Base-by-base conservation (phyloP, 2,329 filamentous ascomycete species). In the Nakataea oryzae region DNA sequence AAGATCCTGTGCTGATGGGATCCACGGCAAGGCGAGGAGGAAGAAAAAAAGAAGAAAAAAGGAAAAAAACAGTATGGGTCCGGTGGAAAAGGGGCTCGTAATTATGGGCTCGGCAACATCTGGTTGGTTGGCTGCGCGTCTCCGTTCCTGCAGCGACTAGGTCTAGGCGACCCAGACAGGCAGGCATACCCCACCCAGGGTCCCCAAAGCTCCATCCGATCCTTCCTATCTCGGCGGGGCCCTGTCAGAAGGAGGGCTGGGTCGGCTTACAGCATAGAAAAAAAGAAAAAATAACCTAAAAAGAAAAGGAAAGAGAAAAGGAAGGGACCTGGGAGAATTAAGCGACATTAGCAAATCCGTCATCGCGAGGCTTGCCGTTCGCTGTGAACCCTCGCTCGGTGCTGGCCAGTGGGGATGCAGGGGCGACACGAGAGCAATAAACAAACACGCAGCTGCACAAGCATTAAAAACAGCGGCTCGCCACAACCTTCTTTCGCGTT, bases 301-400 rank as follows among this genome's bases (percentile, higher is more conserved):
- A n/a, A 11, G 12, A 28, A 56, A 56, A 56, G n/a, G 27, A 56
- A 28, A 56, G 13, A 28, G 26, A 28, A 6, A 5, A 14, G n/a
- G n/a, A 28, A 27, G n/a, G 54, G 13, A 21, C 28, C 55, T 63
- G 68, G 69, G 70, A 73, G 69, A 70, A 66, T 64, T 70, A 73
- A 72, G 68, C 71, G 70, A 73, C 64, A 72, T 71, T 71, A 68
- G 66, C 67, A 66, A 64, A 64, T 65, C 59, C 57, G 58, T 58
- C 57, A 59, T 59, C 26, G 27, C 59, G 17, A 50, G 41, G 17
- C 21, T 50, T 50, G 6, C 21, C 1, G 41, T n/a, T n/a, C 21
- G 41, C 17, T 50, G 6, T n/a, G 21, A 21, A 50, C 17, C 41
- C 41, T 47, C 41, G 1, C 9, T 21, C 17, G 3, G 14, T 13